Evolutionary conservation across 2,329 filamentous ascomycete genomes (phyloP).

Genomic region (Pestalotiopsis fici): DNA sequence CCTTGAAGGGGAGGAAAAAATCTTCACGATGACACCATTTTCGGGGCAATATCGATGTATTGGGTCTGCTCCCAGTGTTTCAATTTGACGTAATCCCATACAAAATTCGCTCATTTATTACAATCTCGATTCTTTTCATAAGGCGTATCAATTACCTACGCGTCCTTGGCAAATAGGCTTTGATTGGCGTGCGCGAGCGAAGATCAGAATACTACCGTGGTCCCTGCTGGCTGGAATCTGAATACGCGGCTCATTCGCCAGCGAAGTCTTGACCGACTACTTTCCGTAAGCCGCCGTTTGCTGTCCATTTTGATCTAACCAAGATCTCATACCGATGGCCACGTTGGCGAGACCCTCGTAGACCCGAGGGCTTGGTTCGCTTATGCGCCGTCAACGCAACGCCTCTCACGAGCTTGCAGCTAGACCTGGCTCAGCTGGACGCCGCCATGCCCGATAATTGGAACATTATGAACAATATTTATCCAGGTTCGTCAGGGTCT

Average conservation of each 20-base stretch:
- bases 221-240: not conserved
- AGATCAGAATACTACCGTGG: not conserved
- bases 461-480: not conserved
- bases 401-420: not conserved
- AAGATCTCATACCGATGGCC: not conserved
- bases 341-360: not conserved
- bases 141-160: not conserved
- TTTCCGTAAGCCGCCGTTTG: not conserved
- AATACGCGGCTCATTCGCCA: not conserved
- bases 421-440: not conserved
- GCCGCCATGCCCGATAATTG: not conserved
- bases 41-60: not conserved
- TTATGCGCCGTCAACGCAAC: not conserved
- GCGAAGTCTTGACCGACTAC: not conserved
- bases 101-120: not conserved
- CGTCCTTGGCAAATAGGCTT: not conserved
- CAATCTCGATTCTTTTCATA: not conserved
- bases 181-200: not conserved
- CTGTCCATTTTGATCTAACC: not conserved
- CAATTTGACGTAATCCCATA: not conserved
- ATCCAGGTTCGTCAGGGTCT: not conserved
- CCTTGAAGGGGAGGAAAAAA: not conserved
- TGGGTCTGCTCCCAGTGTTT: not conserved
- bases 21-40: not conserved
- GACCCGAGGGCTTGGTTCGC: not conserved